Percentiles rank a stretch among this genome's conserved stretches.
Evolutionary conservation across 768 basidiomycete genomes (phyloP).

Genomic region (Pisolithus orientalis): DNA sequence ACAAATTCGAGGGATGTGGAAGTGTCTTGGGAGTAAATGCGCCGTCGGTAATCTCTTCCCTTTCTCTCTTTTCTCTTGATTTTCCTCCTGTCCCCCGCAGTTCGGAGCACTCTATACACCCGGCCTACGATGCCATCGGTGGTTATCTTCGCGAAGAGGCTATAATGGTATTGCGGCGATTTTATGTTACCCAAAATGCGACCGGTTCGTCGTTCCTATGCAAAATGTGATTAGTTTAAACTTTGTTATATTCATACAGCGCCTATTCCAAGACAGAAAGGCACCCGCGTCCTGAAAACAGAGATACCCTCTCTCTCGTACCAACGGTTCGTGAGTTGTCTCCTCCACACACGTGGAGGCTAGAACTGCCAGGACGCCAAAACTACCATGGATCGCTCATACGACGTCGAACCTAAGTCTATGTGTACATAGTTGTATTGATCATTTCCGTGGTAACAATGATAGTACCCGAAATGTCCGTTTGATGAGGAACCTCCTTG

Average conservation of each 20-base stretch:
- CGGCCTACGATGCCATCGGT: conserved; percentile 65
- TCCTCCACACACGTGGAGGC: neutral
- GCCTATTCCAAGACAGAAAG: conserved; percentile 84
- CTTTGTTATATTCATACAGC: conserved; percentile 39
- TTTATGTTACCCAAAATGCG: conserved; percentile 89
- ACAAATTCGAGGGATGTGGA: conserved; percentile 94
- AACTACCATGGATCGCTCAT: too few relatives aligned
- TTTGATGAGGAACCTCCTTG: neutral
- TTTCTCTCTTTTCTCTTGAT: neutral
- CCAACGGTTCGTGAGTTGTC: neutral
- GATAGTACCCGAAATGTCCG: too few relatives aligned
- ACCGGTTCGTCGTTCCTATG: conserved; percentile 55
- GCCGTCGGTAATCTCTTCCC: conserved; percentile 39
- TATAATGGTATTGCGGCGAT: conserved; percentile 78
- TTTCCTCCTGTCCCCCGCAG: conserved; percentile 30
- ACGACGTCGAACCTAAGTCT: too few relatives aligned
- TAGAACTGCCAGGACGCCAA: too few relatives aligned
- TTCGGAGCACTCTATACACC: conserved; percentile 65
- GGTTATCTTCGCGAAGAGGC: conserved; percentile 79
- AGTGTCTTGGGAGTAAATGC: conserved; percentile 87
- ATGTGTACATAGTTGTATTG: too few relatives aligned
- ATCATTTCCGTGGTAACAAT: too few relatives aligned
- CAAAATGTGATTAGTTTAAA: too few relatives aligned
- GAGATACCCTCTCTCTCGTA: conserved; percentile 40
- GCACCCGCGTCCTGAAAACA: conserved; percentile 78